These are phyloP conservation scores for Plasmodium coatneyi DNA, from an alignment of 169 alveolate genomes.

Conservation along the genomic window DNA sequence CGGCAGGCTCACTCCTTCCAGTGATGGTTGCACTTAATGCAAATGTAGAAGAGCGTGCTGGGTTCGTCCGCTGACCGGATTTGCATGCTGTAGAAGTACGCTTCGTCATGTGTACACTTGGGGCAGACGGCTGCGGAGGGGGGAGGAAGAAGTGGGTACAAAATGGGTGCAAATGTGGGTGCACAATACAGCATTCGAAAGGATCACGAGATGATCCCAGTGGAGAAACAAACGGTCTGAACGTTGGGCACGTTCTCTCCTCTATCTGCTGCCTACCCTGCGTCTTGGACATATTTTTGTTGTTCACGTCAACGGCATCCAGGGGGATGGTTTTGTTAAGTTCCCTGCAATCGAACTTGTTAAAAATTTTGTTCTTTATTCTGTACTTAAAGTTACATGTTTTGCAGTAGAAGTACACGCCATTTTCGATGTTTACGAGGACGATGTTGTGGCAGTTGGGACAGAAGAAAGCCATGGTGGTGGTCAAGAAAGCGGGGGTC, in stretches of 20 bases:
- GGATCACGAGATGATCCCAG: neutral
- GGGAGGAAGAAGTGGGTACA: neutral
- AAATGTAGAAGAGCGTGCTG: slow-evolving; percentile 83
- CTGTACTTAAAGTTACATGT: slow-evolving; percentile 62
- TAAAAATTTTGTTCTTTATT: slow-evolving; percentile 62
- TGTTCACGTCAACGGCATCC: slow-evolving; percentile 72
- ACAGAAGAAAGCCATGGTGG: slow-evolving; percentile 79
- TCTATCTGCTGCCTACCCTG: slow-evolving; percentile 34
- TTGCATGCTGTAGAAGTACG: slow-evolving; percentile 86
- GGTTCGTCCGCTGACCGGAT: slow-evolving; percentile 89
- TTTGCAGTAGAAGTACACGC: slow-evolving; percentile 61
- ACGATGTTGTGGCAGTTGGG: slow-evolving; percentile 78
- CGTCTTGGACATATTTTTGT: slow-evolving; percentile 73
- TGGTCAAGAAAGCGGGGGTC: neutral
- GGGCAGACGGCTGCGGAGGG: slow-evolving; percentile 84
- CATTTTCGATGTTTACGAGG: slow-evolving; percentile 55
- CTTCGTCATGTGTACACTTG: slow-evolving; percentile 84
- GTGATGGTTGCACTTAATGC: slow-evolving; percentile 82
- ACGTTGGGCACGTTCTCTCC: neutral
- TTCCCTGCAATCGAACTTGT: slow-evolving; percentile 40
- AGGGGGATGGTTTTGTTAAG: slow-evolving; percentile 44
- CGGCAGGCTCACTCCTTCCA: slow-evolving; percentile 81
- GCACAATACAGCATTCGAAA: neutral
- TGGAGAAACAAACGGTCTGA: neutral
- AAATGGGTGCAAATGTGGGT: neutral